phyloP scores from a whole-genome alignment of 2,329 filamentous ascomycete genomes.

The Colletotrichum ledebouriae region DNA sequence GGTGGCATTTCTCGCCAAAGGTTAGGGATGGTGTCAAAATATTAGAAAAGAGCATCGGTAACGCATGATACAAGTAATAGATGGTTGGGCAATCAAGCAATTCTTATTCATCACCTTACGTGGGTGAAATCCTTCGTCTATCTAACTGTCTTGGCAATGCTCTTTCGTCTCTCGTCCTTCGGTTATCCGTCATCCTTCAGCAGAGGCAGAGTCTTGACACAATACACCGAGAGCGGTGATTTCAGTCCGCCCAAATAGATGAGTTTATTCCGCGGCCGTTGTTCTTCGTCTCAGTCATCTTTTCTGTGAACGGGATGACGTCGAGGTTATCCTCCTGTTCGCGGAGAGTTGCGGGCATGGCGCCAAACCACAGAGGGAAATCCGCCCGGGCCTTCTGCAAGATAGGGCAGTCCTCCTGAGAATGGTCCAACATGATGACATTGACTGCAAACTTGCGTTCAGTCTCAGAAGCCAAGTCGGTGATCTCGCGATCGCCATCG shows the following conservation, averaged over 20 bases:
- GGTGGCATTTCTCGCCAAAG: conserved; percentile 87
- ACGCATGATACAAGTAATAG: conserved; percentile 24
- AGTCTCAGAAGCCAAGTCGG: too few species aligned
- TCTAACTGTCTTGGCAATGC: conserved; percentile 4
- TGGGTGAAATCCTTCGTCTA: neutral
- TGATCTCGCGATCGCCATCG: conserved; percentile 3
- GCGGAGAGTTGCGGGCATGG: conserved; percentile 18
- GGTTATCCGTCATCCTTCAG: neutral
- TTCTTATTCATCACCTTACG: neutral
- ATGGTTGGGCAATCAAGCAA: conserved; percentile 25
- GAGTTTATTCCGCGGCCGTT: conserved; percentile 10
- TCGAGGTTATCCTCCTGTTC: conserved; percentile 10
- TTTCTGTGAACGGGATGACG: conserved; percentile 2
- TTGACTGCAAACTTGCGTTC: conserved; percentile 29
- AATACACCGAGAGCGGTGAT: too few species aligned
- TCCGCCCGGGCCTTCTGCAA: conserved; percentile 6
- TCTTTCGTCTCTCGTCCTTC: neutral
- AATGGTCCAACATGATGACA: conserved; percentile 22
- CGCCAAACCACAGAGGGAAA: conserved; percentile 30
- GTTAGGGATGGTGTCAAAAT: conserved; percentile 81
- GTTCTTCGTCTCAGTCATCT: neutral
- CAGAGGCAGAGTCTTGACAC: neutral
- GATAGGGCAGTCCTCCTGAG: conserved; percentile 28
- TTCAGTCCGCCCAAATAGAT: conserved; percentile 27
- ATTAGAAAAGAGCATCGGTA: conserved; percentile 74